Evolutionary conservation across 768 basidiomycete species (phyloP).

Genomic region (Mycena olivaceomarginata): DNA sequence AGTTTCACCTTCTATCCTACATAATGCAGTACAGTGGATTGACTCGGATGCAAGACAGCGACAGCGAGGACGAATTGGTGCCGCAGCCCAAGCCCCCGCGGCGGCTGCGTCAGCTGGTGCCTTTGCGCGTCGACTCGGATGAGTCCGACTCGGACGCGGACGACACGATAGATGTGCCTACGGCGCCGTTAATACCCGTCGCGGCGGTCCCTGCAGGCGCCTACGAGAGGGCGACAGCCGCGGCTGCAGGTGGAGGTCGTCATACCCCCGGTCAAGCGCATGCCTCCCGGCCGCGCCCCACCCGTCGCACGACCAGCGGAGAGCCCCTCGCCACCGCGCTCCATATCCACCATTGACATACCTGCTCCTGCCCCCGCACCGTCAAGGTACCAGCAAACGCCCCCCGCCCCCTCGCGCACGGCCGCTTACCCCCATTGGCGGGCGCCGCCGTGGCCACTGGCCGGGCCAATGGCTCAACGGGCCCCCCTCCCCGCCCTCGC

Average conservation of each 20-base stretch:
- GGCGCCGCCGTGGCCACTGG: slow-evolving; percentile 58
- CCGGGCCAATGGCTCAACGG: slow-evolving; percentile 54
- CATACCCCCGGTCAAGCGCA: slow-evolving; percentile 58
- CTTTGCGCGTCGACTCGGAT: slow-evolving; percentile 28
- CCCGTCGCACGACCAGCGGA: slow-evolving; percentile 40
- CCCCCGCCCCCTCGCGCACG: slow-evolving; percentile 73
- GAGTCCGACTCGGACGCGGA: not conserved
- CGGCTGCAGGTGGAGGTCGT: slow-evolving; percentile 61
- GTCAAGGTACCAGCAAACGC: slow-evolving; percentile 76
- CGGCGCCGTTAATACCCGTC: slow-evolving; percentile 39
- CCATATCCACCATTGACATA: slow-evolving; percentile 45
- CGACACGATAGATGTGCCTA: slow-evolving; percentile 3
- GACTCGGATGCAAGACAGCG: slow-evolving; percentile 21
- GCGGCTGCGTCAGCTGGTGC: slow-evolving; percentile 42
- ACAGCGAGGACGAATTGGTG: slow-evolving; percentile 43
- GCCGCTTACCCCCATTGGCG: slow-evolving; percentile 80
- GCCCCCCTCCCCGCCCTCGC: slow-evolving; percentile 74
- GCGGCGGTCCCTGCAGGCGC: slow-evolving; percentile 31
- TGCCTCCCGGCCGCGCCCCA: slow-evolving; percentile 37
- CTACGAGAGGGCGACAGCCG: slow-evolving; percentile 39
- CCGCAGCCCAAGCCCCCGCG: slow-evolving; percentile 52
- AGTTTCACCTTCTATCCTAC: slow-evolving; percentile 43
- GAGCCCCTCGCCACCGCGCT: slow-evolving; percentile 38
- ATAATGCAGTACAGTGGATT: slow-evolving; percentile 10
- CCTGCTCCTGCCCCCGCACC: slow-evolving; percentile 60